phyloP scores from a whole-genome alignment of 306 rosid genomes.

The Hippophae tibetana region DNA sequence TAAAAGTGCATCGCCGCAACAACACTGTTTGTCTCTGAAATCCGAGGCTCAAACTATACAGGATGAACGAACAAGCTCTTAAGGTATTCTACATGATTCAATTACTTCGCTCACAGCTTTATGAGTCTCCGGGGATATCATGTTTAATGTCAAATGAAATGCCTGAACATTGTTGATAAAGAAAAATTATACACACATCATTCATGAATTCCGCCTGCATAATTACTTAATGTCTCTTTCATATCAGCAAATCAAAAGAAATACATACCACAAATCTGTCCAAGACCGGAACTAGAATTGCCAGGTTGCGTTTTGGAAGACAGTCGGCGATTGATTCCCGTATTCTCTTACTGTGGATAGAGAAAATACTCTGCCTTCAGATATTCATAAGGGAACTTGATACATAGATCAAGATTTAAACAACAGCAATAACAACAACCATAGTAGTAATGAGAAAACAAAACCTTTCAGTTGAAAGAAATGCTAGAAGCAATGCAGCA shows the following conservation, averaged over 20 bases:
- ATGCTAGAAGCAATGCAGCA: conserved; percentile 48
- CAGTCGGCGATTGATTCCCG: conserved; percentile 38
- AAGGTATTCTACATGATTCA: conserved; percentile 72
- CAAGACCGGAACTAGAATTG: conserved; percentile 80
- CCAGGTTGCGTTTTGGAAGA: conserved; percentile 56
- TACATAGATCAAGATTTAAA: background rate
- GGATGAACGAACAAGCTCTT: conserved; percentile 26
- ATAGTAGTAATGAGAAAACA: background rate
- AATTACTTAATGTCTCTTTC: background rate
- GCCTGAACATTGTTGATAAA: conserved; percentile 43
- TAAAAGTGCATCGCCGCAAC: conserved; percentile 5
- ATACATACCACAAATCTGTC: conserved; percentile 93
- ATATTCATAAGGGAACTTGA: conserved; percentile 2
- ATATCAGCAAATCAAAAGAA: conserved; percentile 8
- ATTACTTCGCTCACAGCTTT: conserved; percentile 86
- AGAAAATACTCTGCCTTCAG: conserved; percentile 6
- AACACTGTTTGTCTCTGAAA: conserved; percentile 24
- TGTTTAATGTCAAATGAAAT: conserved; percentile 81
- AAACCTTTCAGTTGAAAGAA: conserved; percentile 57
- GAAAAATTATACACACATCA: background rate
- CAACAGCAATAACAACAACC: background rate
- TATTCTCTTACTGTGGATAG: conserved; percentile 29
- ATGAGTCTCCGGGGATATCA: conserved; percentile 97
- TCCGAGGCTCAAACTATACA: conserved; percentile 51
- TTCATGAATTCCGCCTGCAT: background rate